These are phyloP conservation scores for Aristolochia fimbriata DNA, from an alignment of 164 flowering plant genomes.

Conservation along the genomic window DNA sequence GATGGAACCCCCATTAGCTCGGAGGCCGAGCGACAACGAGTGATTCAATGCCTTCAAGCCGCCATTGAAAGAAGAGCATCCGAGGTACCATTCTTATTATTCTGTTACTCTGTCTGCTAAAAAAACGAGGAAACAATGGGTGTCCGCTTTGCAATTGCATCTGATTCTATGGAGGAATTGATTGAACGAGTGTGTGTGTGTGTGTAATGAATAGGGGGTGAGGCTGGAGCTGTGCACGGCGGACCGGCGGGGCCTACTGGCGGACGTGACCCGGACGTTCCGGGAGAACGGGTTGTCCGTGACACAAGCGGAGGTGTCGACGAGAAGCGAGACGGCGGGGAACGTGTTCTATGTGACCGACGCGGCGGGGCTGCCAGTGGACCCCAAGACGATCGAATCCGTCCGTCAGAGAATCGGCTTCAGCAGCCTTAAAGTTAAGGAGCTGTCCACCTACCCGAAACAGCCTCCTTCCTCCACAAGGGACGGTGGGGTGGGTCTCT, in stretches of 20 bases:
- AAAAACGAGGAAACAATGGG: too few species aligned
- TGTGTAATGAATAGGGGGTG: constrained; percentile 14
- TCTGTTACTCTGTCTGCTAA: too few species aligned
- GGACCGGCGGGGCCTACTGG: constrained; percentile 60
- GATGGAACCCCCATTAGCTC: constrained; percentile 87
- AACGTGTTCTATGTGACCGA: constrained; percentile 73
- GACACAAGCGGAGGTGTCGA: constrained; percentile 81
- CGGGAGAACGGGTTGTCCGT: constrained; percentile 86
- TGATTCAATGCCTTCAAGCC: constrained; percentile 58
- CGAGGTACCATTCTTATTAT: too few species aligned
- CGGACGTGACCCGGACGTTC: constrained; percentile 83
- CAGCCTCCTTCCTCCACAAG: constrained; percentile 17
- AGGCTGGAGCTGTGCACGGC: constrained; percentile 21
- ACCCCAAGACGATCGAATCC: constrained; percentile 47
- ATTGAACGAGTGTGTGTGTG: background rate
- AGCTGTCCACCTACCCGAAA: constrained; percentile 24
- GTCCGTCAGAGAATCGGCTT: constrained; percentile 61
- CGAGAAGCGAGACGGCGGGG: constrained; percentile 37
- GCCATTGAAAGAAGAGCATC: constrained; percentile 78
- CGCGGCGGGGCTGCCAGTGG: constrained; percentile 46
- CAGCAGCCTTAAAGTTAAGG: constrained; percentile 60
- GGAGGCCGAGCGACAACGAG: constrained; percentile 52
- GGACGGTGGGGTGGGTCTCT: constrained; percentile 50
- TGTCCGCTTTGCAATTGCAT: background rate
- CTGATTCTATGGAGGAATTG: background rate